phyloP scores from a whole-genome alignment of 2,329 filamentous ascomycete species.

The Onygena corvina region DNA sequence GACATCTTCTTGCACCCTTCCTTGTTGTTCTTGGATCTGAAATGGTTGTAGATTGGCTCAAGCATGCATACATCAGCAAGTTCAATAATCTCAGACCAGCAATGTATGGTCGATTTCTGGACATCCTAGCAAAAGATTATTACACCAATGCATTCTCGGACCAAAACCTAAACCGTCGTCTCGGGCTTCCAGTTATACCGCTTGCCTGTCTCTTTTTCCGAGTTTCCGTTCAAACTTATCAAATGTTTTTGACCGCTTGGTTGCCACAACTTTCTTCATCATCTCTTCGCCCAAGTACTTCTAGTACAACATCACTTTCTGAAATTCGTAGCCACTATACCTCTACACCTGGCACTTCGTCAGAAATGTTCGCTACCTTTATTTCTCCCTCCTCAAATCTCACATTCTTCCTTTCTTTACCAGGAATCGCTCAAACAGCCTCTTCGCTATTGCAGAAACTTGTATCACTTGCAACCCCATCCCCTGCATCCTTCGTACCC shows the following conservation, averaged over 20 bases:
- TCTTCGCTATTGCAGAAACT: constrained; percentile 27
- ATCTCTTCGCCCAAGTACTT: constrained; percentile 39
- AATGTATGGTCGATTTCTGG: constrained; percentile 80
- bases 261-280: constrained; percentile 45
- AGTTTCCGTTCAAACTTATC: constrained; percentile 87
- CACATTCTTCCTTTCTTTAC: background rate
- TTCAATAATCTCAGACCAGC: constrained; percentile 94
- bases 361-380: constrained; percentile 18
- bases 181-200: constrained; percentile 83
- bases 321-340: constrained; percentile 38
- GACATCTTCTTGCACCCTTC: constrained; percentile 84
- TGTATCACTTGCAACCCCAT: constrained; percentile 33
- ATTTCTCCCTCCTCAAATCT: constrained; percentile 5
- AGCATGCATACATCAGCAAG: constrained; percentile 95
- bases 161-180: constrained; percentile 74
- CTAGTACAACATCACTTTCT: constrained; percentile 28
- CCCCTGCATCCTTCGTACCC: constrained; percentile 31
- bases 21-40: constrained; percentile 89
- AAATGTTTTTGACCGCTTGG: constrained; percentile 90
- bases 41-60: constrained; percentile 93
- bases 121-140: constrained; percentile 93
- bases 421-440: constrained; percentile 18
- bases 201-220: constrained; percentile 90
- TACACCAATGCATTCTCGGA: constrained; percentile 92
- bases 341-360: constrained; percentile 22